These are phyloP conservation scores for Desmodesmus armatus DNA, from an alignment of 139 green algal genomes.

Conservation along the genomic window DNA sequence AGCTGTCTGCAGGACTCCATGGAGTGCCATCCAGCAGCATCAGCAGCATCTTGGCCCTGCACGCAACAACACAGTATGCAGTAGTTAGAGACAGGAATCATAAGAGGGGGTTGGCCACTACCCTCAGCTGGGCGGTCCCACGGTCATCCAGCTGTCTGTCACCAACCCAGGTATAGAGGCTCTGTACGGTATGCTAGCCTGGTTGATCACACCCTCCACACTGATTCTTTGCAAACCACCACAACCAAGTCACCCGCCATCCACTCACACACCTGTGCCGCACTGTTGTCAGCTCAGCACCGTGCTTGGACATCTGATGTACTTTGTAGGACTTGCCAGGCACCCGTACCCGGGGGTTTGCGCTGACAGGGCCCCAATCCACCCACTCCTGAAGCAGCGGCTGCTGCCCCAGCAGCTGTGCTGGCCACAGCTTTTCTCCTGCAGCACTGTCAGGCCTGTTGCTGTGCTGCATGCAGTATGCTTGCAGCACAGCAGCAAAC, in stretches of 20 bases:
- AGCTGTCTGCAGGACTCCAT: neutral
- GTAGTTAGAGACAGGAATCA: neutral
- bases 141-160: neutral
- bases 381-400: neutral
- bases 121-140: too few relatives aligned
- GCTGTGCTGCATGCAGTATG: neutral
- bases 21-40: constrained; percentile 1
- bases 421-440: neutral
- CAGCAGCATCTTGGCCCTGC: constrained; percentile 36
- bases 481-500: constrained; percentile 23
- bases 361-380: neutral
- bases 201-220: neutral
- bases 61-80: neutral
- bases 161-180: neutral
- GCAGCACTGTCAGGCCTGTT: constrained; percentile 3
- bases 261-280: neutral
- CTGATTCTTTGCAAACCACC: neutral
- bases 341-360: too few relatives aligned
- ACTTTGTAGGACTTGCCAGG: neutral
- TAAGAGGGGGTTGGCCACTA: too few relatives aligned
- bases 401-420: neutral
- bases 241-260: neutral
- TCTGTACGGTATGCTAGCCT: neutral
- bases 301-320: constrained; percentile 14
- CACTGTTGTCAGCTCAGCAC: neutral